Evolutionary conservation across 176 grass and related monocot species (phyloP), one percentile per base, ranked within the genome.

Genomic region (Panicum miliaceum): DNA sequence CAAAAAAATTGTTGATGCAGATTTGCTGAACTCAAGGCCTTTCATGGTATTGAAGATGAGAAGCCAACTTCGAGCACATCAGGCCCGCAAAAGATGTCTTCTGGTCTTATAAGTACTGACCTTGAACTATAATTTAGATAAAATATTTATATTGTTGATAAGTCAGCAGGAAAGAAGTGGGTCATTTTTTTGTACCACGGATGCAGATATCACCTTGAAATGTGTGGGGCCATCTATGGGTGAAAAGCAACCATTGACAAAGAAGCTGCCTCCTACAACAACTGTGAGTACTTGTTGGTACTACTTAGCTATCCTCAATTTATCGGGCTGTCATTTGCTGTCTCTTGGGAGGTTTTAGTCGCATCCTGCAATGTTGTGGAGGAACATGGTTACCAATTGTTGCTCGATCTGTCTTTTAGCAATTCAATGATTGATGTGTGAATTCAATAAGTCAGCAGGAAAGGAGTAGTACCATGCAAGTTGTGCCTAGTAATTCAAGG

Each of bases 171-270:
- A 63, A 80, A 35, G 8, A 45, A 25, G 8, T 53, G 40, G 12
- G 57, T 60, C n/a, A 60, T 5, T 62, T 7, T 71, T 29, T 71
- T 81, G 50, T 84, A 8, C 63, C 0, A 32, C 82, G 23, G 58
- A 38, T 89, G 50, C 73, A 99, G 96, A 86, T 84, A 40, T 96
- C 65, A 91, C 89, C 7, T 92, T 99, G 84, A 99, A 92, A 90
- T 99, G 96, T 79, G 85, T 99, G 56, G 96, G 96, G n/a, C 86
- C 93, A 74, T 99, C 93, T 61, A 90, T 99, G 89, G 93, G 91
- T 64, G 96, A 94, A 68, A 99, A 92, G 74, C 93, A 90, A 50
- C 89, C 91, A 23, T 77, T 99, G 84, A 90, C 81, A 23, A 99
- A 96, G 56, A 99, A 92, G 77, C 40, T 99, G 63, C 96, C 96